Base-by-base conservation (phyloP, 495 filamentous ascomycete genomes). In the Aspergillus leporis region DNA sequence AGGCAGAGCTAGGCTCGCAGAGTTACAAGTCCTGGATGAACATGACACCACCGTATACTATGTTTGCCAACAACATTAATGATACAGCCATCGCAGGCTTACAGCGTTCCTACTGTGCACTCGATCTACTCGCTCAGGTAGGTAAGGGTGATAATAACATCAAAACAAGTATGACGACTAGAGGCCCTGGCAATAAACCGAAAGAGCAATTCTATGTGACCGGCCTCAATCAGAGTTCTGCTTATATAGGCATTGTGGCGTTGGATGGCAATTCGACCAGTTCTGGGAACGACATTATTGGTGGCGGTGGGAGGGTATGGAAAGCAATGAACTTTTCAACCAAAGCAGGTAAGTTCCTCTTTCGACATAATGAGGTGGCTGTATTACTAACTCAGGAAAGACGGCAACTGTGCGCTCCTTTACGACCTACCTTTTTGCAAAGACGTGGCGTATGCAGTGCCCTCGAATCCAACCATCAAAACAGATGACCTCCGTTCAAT, bases 381-480 rank as follows among this genome's bases (percentile, higher is more conserved):
- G n/a, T 30, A 18, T 8, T 22, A 48, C 58, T 70, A 52, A 74
- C 62, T 6, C 18, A 21, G 9, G 13, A n/a, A 40, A 84, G 85
- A 83, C 45, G 71, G 77, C 47, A 96, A 93, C 70, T 99, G 94
- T 72, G 87, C 86, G 36, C 78, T 99, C 13, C 79, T 99, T 36
- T 90, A 85, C 73, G 85, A 93, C 66, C 85, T 99, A 18, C 71
- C 80, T 4, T 93, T 97, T 71, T 99, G 94, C 77, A 80, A 83
- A 53, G 84, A 94, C 58, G 83, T 93, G 48, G 90, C 92, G 45
- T 96, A 97, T 71, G 88, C 95, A 21, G 94, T 97, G 0, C 94
- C 94, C 0, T 84, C 85, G 53, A 94, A 95, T 65, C 82, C 87
- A 4, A 56, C 67, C 5, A 51, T 69, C 30, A 66, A 74, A 57